Evolutionary conservation across 495 filamentous ascomycete species (phyloP).

Genomic region (Hyaloscypha hepaticicola): DNA sequence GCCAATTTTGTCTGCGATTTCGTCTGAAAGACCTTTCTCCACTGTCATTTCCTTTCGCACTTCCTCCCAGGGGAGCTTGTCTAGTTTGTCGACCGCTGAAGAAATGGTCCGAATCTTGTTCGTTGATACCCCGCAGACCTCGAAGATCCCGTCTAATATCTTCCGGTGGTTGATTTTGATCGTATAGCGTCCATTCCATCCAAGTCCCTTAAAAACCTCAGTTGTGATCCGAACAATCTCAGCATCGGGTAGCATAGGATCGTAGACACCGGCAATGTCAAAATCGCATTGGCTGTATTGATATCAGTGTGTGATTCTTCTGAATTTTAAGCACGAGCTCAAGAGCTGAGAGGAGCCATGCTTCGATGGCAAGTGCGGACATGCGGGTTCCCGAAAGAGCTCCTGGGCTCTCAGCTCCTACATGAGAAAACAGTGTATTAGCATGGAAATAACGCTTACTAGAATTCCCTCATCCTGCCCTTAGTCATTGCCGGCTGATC

Average conservation of each 20-base stretch:
- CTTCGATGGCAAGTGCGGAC: too few species aligned
- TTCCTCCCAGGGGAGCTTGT: conserved; percentile 89
- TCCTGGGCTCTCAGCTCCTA: too few species aligned
- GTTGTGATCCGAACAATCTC: conserved; percentile 81
- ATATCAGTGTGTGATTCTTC: too few species aligned
- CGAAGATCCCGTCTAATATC: conserved; percentile 89
- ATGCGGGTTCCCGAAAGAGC: too few species aligned
- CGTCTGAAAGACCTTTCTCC: conserved; percentile 76
- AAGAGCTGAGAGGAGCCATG: too few species aligned
- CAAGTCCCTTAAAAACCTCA: conserved; percentile 84
- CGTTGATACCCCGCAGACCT: conserved; percentile 82
- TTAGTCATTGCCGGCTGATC: conserved; percentile 81
- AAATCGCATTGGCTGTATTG: conserved; percentile 98
- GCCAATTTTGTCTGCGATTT: conserved; percentile 82
- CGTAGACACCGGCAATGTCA: conserved; percentile 87
- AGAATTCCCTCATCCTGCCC: conserved; percentile 94
- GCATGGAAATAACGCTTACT: too few species aligned
- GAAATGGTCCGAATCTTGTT: conserved; percentile 86
- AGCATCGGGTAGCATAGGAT: conserved; percentile 95
- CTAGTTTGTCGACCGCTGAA: conserved; percentile 92
- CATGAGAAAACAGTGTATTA: too few species aligned
- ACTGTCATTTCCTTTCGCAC: conserved; percentile 91
- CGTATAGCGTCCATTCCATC: conserved; percentile 64
- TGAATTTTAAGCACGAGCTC: too few species aligned
- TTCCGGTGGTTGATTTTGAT: conserved; percentile 97